Conservation (phyloP, 164 flowering plant genomes). For the Magnolia kwangsiensis region DNA sequence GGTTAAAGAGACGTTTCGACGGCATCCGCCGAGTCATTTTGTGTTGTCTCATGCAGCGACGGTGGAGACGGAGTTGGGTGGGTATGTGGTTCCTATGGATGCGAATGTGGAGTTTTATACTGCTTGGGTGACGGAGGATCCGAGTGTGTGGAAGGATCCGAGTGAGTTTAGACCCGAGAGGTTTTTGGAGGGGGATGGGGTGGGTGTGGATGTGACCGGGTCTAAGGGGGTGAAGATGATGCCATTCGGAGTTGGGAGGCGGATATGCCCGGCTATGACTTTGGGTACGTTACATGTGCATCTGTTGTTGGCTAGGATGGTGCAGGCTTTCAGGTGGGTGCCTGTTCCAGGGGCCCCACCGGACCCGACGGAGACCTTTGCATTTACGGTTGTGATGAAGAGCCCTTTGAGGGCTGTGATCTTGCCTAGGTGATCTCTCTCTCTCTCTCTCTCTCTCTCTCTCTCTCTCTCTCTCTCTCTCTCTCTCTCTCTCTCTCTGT, state of each 20-base stretch:
- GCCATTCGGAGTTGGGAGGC: conserved; percentile 86
- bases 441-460: neutral
- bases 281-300: conserved; percentile 66
- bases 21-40: conserved; percentile 92
- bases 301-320: conserved; percentile 71
- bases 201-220: conserved; percentile 76
- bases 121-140: conserved; percentile 76
- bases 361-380: conserved; percentile 82
- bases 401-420: conserved; percentile 71
- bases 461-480: neutral
- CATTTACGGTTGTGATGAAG: conserved; percentile 92
- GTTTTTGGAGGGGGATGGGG: conserved; percentile 67
- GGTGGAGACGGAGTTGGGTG: conserved; percentile 59
- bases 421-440: conserved; percentile 41
- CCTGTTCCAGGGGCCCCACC: conserved; percentile 54
- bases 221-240: conserved; percentile 61
- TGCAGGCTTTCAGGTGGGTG: conserved; percentile 76
- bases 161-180: conserved; percentile 78
- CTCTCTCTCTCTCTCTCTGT: no score
- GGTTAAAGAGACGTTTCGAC: conserved; percentile 74
- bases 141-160: conserved; percentile 65
- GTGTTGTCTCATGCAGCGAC: conserved; percentile 68
- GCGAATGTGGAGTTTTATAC: conserved; percentile 76
- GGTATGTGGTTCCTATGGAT: conserved; percentile 62
- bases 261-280: conserved; percentile 80